Conservation (phyloP, 1,284 basidiomycete species). For the Fistulinella staudtii region DNA sequence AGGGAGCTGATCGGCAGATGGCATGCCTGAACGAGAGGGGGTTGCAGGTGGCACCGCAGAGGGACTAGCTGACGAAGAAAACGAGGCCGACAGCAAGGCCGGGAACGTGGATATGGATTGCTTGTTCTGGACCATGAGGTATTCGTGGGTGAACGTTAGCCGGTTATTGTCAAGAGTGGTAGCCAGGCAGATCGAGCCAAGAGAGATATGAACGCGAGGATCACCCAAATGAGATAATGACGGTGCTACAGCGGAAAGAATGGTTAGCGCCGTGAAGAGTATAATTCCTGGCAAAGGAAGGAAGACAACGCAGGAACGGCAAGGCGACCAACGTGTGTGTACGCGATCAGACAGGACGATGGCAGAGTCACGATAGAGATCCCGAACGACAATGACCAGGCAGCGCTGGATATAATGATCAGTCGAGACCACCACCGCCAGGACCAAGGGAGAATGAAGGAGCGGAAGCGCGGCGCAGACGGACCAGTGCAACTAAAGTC, state of each 20-base stretch:
- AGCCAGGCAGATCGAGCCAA: constrained; percentile 21
- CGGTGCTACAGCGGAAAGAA: constrained; percentile 24
- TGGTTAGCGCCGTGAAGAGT: constrained; percentile 17
- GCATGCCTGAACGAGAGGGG: constrained; percentile 40
- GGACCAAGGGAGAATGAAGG: constrained; percentile 12
- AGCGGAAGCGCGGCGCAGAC: constrained; percentile 9
- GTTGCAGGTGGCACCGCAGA: constrained; percentile 39
- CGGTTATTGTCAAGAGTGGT: constrained; percentile 24
- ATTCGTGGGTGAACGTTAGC: constrained; percentile 23
- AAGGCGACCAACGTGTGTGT: constrained; percentile 35
- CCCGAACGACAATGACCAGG: constrained; percentile 9
- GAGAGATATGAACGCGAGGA: constrained; percentile 28
- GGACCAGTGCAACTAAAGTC: too few species aligned
- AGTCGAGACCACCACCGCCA: constrained; percentile 23
- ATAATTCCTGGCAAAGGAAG: constrained; percentile 16
- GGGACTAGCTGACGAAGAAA: constrained; percentile 39
- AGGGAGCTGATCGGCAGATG: constrained; percentile 40
- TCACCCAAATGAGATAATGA: constrained; percentile 31
- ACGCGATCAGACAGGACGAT: constrained; percentile 12
- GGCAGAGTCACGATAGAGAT: constrained; percentile 2
- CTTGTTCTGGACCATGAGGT: constrained; percentile 34
- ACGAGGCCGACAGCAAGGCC: constrained; percentile 42
- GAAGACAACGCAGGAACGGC: constrained; percentile 36
- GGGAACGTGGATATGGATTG: constrained; percentile 36
- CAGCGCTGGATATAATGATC: constrained; percentile 16